Conservation (phyloP, 1,139 yeast species). For the Starmera stellimalicola region DNA sequence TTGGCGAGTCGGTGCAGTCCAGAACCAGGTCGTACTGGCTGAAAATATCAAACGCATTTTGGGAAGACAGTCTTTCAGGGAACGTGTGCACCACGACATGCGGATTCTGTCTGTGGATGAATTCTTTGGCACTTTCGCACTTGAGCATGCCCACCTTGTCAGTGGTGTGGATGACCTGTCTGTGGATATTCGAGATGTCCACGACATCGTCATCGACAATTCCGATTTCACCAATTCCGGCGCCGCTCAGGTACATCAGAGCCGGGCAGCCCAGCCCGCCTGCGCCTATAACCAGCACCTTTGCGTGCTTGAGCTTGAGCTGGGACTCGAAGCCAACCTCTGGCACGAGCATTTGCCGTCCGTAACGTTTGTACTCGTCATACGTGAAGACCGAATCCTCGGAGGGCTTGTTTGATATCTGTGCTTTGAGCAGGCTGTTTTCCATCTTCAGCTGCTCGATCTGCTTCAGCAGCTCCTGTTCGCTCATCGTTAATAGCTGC, state of each 20-base stretch:
- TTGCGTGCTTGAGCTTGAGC: constrained; percentile 41
- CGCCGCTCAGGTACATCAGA: constrained; percentile 70
- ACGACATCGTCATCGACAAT: constrained; percentile 83
- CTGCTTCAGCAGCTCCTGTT: constrained; percentile 7
- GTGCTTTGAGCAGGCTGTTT: constrained; percentile 7
- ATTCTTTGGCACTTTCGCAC: constrained; percentile 64
- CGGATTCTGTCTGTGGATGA: constrained; percentile 54
- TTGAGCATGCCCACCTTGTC: constrained; percentile 59
- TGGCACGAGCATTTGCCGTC: constrained; percentile 93
- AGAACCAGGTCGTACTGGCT: constrained; percentile 62
- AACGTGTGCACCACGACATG: constrained; percentile 45
- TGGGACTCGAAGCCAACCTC: constrained; percentile 38
- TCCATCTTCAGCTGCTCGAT: constrained; percentile 9
- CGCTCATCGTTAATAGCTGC: constrained; percentile 1
- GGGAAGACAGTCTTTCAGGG: constrained; percentile 39
- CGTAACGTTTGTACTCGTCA: constrained; percentile 77
- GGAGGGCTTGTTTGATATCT: constrained; percentile 1
- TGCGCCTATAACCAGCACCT: constrained; percentile 79
- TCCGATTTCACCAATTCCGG: constrained; percentile 82
- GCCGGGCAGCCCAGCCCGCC: constrained; percentile 98
- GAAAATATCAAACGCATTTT: constrained; percentile 58
- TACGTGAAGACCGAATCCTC: constrained; percentile 18
- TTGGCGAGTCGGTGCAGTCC: constrained; percentile 94
- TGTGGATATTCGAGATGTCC: constrained; percentile 75
- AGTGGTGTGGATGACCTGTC: constrained; percentile 77